Evolutionary conservation across 176 grass and related monocot genomes (phyloP).

Genomic region (Phragmites australis): DNA sequence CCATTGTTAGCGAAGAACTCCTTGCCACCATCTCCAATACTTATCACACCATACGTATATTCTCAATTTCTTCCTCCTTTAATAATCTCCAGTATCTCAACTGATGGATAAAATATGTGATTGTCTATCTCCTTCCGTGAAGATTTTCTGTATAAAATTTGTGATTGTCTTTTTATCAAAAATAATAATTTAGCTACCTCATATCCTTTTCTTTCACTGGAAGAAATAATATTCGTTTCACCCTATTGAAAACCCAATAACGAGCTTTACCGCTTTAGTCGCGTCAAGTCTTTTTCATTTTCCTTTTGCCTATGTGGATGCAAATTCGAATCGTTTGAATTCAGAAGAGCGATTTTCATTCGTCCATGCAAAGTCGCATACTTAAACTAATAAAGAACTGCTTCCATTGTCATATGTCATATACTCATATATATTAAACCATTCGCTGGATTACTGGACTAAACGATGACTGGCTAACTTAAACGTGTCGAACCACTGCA

Average conservation of each 20-base stretch:
- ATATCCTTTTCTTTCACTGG: conserved; percentile 44
- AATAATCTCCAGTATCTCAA: too few relatives aligned
- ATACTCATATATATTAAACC: background rate
- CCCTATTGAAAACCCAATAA: background rate
- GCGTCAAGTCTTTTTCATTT: background rate
- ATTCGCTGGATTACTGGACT: background rate
- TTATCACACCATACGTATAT: too few relatives aligned
- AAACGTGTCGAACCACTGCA: background rate
- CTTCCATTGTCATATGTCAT: too few relatives aligned
- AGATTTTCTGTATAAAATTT: too few relatives aligned
- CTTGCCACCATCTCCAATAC: too few relatives aligned
- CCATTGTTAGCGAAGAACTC: too few relatives aligned
- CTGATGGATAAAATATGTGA: too few relatives aligned
- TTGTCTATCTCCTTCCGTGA: too few relatives aligned
- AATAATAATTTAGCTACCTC: too few relatives aligned
- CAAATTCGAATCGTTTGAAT: conserved; percentile 35
- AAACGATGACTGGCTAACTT: background rate
- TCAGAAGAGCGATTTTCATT: background rate
- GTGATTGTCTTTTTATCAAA: too few relatives aligned
- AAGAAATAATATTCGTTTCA: conserved; percentile 46
- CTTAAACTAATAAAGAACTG: conserved; percentile 2
- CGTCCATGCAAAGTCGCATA: conserved; percentile 20
- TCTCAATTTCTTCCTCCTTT: too few relatives aligned
- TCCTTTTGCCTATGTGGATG: background rate
- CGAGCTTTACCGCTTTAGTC: background rate